A percentile compares a stretch with the other conserved stretches of the same genome.
phyloP scores from a whole-genome alignment of 2,329 filamentous ascomycete species.

The Graphiopsis chlorocephala region DNA sequence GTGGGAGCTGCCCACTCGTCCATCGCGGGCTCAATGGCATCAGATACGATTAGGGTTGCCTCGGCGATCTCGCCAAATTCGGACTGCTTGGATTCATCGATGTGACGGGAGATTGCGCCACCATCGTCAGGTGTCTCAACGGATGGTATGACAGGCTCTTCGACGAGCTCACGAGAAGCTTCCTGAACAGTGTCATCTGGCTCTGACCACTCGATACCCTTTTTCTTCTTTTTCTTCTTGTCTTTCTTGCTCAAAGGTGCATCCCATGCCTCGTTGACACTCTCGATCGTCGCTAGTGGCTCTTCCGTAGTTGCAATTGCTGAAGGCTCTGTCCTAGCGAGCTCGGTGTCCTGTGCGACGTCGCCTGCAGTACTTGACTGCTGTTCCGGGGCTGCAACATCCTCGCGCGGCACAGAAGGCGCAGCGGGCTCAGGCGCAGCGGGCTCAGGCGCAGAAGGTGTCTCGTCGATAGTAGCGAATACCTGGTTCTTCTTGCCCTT shows the following conservation, averaged over 20 bases:
- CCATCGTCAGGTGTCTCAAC: background rate
- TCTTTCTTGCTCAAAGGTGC: conserved; percentile 1
- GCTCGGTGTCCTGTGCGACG: conserved; percentile 4
- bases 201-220: conserved; percentile 14
- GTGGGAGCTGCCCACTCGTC: conserved; percentile 18
- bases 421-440: background rate
- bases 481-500: conserved; percentile 11
- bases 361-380: background rate
- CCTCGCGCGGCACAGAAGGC: background rate
- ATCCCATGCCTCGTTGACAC: background rate
- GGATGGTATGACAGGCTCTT: background rate
- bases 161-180: background rate
- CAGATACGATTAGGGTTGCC: background rate
- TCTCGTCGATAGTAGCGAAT: background rate
- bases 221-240: conserved; percentile 22
- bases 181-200: background rate
- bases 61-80: background rate
- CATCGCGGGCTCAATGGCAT: background rate
- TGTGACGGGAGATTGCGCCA: background rate
- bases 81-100: background rate
- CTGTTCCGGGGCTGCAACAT: background rate
- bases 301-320: conserved; percentile 3
- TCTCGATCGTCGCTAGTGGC: background rate
- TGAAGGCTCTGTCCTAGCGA: conserved; percentile 20
- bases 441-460: background rate